phyloP scores from a whole-genome alignment of 495 filamentous ascomycete genomes.

The Penicillium robsamsonii region DNA sequence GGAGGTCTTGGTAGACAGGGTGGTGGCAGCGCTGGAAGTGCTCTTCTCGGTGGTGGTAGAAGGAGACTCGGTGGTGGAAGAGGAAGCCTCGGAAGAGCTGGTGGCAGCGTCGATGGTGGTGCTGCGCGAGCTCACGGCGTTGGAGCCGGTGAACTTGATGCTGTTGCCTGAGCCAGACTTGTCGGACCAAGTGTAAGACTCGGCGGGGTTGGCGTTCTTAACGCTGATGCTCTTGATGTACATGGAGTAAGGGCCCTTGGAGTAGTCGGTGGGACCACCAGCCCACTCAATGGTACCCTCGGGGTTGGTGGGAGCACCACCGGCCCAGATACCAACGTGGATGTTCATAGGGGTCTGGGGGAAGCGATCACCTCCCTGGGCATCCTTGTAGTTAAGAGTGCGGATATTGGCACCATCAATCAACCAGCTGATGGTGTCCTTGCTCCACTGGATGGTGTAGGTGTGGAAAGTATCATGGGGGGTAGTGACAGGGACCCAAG shows the following conservation, averaged over 20 bases:
- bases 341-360: constrained; percentile 91
- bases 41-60: constrained; percentile 7
- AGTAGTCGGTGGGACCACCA: constrained; percentile 72
- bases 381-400: constrained; percentile 57
- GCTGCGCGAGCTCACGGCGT: constrained; percentile 8
- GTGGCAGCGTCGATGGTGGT: constrained; percentile 11
- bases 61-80: constrained; percentile 6
- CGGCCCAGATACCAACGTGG: constrained; percentile 84
- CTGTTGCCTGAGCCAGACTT: constrained; percentile 65
- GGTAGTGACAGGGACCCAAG: constrained; percentile 52
- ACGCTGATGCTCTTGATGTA: constrained; percentile 60
- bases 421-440: constrained; percentile 69
- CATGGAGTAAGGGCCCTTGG: constrained; percentile 74
- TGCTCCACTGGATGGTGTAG: constrained; percentile 84
- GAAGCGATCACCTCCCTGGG: constrained; percentile 68
- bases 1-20: constrained; percentile 19
- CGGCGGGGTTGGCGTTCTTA: constrained; percentile 32
- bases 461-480: constrained; percentile 73
- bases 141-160: constrained; percentile 56
- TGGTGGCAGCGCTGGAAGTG: constrained; percentile 15
- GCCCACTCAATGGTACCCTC: constrained; percentile 70
- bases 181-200: constrained; percentile 68
- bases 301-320: constrained; percentile 71
- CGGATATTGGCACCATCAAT: constrained; percentile 74
- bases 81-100: background rate